Conservation (phyloP, 129 eudicot species). For the Escallonia herrerae region DNA sequence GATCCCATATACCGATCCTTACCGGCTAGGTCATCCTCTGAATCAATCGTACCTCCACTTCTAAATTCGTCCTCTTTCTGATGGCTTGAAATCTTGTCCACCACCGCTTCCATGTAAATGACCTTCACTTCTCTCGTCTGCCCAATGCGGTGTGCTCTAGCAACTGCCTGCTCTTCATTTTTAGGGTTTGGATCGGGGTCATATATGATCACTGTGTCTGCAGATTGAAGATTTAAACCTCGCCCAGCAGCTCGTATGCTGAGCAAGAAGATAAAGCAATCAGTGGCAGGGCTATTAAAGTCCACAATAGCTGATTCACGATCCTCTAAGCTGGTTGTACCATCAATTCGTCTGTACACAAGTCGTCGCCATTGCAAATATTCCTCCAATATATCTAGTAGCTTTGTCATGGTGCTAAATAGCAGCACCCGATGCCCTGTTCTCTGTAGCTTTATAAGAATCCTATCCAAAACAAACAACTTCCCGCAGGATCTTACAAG, state of each 20-base stretch:
- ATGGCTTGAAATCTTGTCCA: constrained; percentile 81
- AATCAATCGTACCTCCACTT: constrained; percentile 63
- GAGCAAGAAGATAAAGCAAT: constrained; percentile 85
- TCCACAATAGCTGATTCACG: constrained; percentile 95
- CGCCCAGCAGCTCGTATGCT: constrained; percentile 98
- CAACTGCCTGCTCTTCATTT: constrained; percentile 97
- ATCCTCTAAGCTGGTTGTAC: constrained; percentile 83
- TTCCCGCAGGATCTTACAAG: constrained; percentile 96
- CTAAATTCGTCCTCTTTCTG: constrained; percentile 77
- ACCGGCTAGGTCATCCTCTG: constrained; percentile 95
- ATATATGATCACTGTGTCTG: constrained; percentile 89
- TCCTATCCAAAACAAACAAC: constrained; percentile 81
- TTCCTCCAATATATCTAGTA: constrained; percentile 86
- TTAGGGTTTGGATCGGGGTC: constrained; percentile 98
- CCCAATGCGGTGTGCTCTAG: constrained; percentile 96
- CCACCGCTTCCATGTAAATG: constrained; percentile 95
- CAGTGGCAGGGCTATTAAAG: constrained; percentile 69
- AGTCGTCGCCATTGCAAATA: constrained; percentile 94
- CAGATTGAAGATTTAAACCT: constrained; percentile 92
- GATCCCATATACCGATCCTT: constrained; percentile 95
- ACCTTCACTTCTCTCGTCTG: constrained; percentile 97
- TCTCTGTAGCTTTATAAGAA: constrained; percentile 83
- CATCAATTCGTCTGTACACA: constrained; percentile 86
- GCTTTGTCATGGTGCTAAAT: constrained; percentile 93
- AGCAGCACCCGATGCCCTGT: constrained; percentile 93